Percentiles rank a stretch among this genome's conserved stretches.
Evolutionary conservation across 352 stramenopile genomes (phyloP).

Genomic region (Albugo candida): DNA sequence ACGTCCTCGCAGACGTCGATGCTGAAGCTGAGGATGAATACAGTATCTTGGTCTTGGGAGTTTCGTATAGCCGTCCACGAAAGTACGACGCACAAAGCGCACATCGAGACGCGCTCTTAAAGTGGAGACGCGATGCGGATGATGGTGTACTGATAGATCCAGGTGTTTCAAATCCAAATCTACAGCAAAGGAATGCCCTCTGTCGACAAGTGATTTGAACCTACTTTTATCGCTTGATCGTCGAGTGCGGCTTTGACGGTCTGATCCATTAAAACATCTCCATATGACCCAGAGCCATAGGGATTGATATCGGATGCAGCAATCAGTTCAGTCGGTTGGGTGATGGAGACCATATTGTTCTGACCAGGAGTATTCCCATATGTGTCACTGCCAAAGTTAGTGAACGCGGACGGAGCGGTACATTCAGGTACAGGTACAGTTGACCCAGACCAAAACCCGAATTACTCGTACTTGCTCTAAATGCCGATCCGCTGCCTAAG

Average conservation of each 20-base stretch:
- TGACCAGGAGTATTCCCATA: background rate
- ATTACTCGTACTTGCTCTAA: background rate
- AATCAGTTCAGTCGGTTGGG: slow-evolving; percentile 27
- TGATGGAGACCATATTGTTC: background rate
- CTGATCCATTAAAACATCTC: slow-evolving; percentile 29
- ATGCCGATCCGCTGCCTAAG: background rate
- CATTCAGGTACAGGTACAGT: too few species aligned
- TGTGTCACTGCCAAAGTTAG: background rate
- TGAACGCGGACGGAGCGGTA: background rate
- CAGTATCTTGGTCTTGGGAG: too few species aligned
- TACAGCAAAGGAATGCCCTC: slow-evolving; percentile 34
- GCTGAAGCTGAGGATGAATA: too few species aligned
- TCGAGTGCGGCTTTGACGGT: slow-evolving; percentile 38
- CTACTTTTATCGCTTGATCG: slow-evolving; percentile 27
- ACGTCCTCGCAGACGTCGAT: too few species aligned
- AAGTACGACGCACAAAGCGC: too few species aligned
- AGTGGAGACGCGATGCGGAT: too few species aligned
- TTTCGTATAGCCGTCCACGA: too few species aligned
- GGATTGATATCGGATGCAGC: slow-evolving; percentile 32
- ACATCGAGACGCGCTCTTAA: too few species aligned
- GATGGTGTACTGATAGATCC: too few species aligned
- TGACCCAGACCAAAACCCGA: background rate
- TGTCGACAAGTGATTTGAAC: slow-evolving; percentile 13
- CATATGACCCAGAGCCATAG: slow-evolving; percentile 32
- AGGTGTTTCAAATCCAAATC: slow-evolving; percentile 29